These are phyloP conservation scores for Quercus gilva DNA, from an alignment of 306 rosid species.

Conservation along the genomic window DNA sequence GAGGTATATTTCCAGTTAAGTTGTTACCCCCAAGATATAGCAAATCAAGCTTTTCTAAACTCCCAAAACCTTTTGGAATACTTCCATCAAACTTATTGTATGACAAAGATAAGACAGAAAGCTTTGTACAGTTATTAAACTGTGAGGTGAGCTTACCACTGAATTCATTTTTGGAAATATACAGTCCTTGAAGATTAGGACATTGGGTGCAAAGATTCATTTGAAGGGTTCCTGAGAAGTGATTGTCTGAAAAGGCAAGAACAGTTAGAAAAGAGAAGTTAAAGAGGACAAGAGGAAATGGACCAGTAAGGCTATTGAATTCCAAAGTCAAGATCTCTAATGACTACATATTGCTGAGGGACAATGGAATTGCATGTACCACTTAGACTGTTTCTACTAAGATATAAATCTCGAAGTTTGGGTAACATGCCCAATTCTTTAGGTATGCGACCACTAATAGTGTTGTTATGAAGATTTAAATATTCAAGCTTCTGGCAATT, in stretches of 20 bases:
- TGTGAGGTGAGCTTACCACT: not conserved
- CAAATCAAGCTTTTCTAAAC: not conserved
- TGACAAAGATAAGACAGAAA: not conserved
- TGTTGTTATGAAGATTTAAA: accelerated
- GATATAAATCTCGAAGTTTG: not conserved
- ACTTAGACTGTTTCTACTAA: not conserved
- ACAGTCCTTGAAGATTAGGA: not conserved
- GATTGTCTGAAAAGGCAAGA: not conserved
- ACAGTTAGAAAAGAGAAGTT: not conserved
- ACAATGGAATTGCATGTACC: not conserved
- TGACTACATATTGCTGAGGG: not conserved
- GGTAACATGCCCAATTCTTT: not conserved
- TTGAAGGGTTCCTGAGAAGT: not conserved
- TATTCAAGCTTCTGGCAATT: too few species aligned
- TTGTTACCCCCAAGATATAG: not conserved
- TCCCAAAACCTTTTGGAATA: not conserved
- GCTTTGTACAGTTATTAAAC: not conserved
- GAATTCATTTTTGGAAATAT: not conserved
- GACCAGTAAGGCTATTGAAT: not conserved
- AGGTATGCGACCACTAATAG: not conserved
- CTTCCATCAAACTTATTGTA: not conserved
- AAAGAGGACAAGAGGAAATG: not conserved
- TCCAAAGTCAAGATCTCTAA: not conserved
- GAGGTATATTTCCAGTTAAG: not conserved
- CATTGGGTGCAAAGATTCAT: not conserved